Evolutionary conservation across 768 basidiomycete species (phyloP).

Genomic region (Tricholoma furcatifolium): DNA sequence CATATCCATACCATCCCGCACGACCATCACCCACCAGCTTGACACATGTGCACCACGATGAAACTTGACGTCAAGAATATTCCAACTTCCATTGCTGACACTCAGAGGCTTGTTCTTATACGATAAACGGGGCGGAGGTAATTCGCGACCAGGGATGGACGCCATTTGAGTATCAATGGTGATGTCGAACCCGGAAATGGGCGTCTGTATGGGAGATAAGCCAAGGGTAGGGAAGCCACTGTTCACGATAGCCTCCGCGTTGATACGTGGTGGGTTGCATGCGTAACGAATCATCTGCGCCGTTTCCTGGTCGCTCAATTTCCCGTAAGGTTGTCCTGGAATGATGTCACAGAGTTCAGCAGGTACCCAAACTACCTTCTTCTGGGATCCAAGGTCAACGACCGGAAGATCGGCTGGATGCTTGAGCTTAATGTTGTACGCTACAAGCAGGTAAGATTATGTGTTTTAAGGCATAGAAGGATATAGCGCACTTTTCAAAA

Average conservation of each 20-base stretch:
- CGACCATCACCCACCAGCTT: conserved; percentile 67
- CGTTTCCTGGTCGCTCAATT: conserved; percentile 60
- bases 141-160: conserved; percentile 61
- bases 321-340: conserved; percentile 57
- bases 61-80: conserved; percentile 72
- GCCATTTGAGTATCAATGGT: conserved; percentile 57
- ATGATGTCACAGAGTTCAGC: conserved; percentile 71
- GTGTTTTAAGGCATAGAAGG: background rate
- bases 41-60: conserved; percentile 48
- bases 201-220: conserved; percentile 33
- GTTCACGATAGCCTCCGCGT: conserved; percentile 55
- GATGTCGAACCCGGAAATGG: conserved; percentile 57
- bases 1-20: conserved; percentile 45
- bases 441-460: conserved; percentile 31
- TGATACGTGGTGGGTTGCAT: conserved; percentile 58
- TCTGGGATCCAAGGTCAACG: conserved; percentile 41
- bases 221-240: conserved; percentile 61
- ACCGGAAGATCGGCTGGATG: conserved; percentile 50
- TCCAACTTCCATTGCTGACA: conserved; percentile 70
- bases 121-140: conserved; percentile 54
- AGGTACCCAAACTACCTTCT: conserved; percentile 45
- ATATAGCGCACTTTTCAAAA: conserved; percentile 51
- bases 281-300: conserved; percentile 70
- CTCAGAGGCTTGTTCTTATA: conserved; percentile 43
- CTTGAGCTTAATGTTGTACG: conserved; percentile 51